A percentile compares a stretch with the other conserved stretches of the same genome.
These are phyloP conservation scores for Gossypium stocksii DNA, from an alignment of 345 rosid species.

Conservation along the genomic window DNA sequence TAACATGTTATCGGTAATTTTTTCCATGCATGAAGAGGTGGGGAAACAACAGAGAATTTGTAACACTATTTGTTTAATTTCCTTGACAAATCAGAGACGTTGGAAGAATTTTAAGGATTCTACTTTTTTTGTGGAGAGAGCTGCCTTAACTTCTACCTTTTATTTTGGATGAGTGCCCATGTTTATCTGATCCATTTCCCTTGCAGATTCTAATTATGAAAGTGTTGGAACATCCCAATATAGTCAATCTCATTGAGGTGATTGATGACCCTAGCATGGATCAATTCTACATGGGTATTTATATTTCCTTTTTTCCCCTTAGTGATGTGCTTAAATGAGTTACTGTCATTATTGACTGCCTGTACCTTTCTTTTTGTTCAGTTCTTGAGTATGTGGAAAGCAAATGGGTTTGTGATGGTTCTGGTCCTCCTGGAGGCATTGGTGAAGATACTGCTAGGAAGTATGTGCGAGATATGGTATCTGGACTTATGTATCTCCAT, in stretches of 20 bases:
- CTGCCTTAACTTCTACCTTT: background rate
- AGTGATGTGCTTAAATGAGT: background rate
- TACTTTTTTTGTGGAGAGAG: background rate
- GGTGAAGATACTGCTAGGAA: conserved; percentile 79
- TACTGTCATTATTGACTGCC: conserved; percentile 17
- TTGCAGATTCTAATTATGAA: conserved; percentile 88
- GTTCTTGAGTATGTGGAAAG: conserved; percentile 96
- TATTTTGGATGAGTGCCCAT: background rate
- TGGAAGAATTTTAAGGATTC: background rate
- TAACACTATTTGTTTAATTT: background rate
- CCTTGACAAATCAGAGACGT: background rate
- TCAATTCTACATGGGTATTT: conserved; percentile 95
- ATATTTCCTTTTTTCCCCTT: conserved; percentile 3
- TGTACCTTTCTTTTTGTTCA: conserved; percentile 23
- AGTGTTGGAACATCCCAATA: conserved; percentile 88
- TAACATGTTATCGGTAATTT: background rate
- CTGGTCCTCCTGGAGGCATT: conserved; percentile 56
- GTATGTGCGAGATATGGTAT: conserved; percentile 74
- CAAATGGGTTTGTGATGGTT: conserved; percentile 65
- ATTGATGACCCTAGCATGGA: conserved; percentile 93
- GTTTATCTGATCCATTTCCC: conserved; percentile 1
- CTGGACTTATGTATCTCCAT: conserved; percentile 93
- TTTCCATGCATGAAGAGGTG: background rate
- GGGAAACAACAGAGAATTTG: background rate
- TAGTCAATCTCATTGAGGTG: conserved; percentile 93